These are phyloP conservation scores for Saturnispora halmiae DNA, from an alignment of 805 yeast species.

Conservation along the genomic window DNA sequence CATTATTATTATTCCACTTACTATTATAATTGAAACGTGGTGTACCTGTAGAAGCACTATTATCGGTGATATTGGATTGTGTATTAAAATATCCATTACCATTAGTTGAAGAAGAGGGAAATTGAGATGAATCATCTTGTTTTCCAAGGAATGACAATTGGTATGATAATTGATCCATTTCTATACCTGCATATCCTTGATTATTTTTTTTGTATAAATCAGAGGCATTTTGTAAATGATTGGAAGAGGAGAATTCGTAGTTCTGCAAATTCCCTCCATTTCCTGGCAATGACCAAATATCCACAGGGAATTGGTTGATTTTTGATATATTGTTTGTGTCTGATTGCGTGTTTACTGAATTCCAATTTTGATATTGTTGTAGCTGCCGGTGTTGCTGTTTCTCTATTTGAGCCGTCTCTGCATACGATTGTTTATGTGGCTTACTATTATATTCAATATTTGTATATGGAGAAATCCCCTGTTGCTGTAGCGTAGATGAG, in stretches of 20 bases:
- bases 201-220: neutral
- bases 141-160: slow-evolving; percentile 14
- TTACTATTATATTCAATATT: neutral
- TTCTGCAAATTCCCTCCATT: neutral
- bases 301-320: no score
- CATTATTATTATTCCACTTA: no score
- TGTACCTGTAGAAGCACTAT: no score
- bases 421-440: neutral
- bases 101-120: slow-evolving; percentile 8
- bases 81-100: neutral
- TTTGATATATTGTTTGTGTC: no score
- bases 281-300: no score
- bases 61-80: neutral
- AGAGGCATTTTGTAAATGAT: neutral
- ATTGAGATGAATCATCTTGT: slow-evolving; percentile 12
- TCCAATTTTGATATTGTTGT: no score
- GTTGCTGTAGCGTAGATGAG: neutral
- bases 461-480: neutral
- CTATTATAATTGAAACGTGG: no score
- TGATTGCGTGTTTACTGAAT: no score
- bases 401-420: no score
- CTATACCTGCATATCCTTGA: slow-evolving; percentile 15
- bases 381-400: neutral
- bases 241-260: neutral
- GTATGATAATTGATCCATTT: slow-evolving; percentile 23